Evolutionary conservation across 352 stramenopile species (phyloP).

Genomic region (Phytopythium montanum): DNA sequence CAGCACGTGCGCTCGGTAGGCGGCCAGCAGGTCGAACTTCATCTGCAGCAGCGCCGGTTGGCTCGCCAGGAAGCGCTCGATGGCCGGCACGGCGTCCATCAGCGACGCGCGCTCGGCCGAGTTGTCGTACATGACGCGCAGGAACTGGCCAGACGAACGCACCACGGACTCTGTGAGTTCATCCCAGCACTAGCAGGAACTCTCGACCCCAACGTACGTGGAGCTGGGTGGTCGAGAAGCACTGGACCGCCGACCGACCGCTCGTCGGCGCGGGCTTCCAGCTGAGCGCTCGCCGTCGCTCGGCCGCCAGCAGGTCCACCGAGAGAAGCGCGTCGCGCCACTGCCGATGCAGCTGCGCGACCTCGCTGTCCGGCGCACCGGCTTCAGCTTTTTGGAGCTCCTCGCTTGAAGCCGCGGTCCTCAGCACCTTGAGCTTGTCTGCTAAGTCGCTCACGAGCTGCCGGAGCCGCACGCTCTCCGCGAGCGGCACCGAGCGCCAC

Average conservation of each 20-base stretch:
- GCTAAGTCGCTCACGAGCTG: background rate
- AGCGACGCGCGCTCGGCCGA: background rate
- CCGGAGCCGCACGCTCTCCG: background rate
- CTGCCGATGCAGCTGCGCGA: background rate
- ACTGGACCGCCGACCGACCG: background rate
- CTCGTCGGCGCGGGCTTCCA: background rate
- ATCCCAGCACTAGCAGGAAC: background rate
- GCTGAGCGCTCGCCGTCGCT: background rate
- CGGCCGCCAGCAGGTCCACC: background rate
- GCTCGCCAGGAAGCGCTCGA: conserved; percentile 5
- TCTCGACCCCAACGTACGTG: conserved; percentile 1
- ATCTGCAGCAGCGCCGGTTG: conserved; percentile 4
- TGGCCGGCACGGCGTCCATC: background rate
- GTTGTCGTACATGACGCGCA: conserved; percentile 6
- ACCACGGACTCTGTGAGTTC: background rate
- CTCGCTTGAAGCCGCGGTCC: background rate
- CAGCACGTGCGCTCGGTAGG: background rate
- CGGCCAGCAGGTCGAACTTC: conserved; percentile 6
- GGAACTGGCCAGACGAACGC: background rate
- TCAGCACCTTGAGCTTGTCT: background rate
- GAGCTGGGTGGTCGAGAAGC: conserved; percentile 6
- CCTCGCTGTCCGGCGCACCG: background rate
- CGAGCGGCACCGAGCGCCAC: conserved; percentile 1
- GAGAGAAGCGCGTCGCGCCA: background rate
- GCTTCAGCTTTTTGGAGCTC: background rate